Base-by-base conservation (phyloP, 176 grass and related monocot genomes). In the Eremochloa ophiuroides region DNA sequence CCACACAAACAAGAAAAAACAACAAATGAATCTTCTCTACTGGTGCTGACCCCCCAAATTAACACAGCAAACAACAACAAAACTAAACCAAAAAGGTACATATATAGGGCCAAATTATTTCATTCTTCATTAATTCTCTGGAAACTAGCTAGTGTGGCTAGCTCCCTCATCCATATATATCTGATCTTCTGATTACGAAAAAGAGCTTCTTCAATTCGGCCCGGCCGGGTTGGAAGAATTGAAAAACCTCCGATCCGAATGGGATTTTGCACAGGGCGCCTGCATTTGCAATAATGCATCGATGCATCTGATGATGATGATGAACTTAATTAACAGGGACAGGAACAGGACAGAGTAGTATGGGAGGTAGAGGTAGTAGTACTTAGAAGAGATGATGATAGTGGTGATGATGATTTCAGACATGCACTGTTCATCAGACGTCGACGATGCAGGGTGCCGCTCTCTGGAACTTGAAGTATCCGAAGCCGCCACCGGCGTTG, bases 381-480 rank as follows among this genome's bases (percentile, higher is more conserved):
- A 51, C 18, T 22, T n/a, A 51, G 48, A 51, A 15, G 43, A 15
- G 43, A n/a, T n/a, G n/a, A n/a, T n/a, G n/a, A n/a, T n/a, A n/a
- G n/a, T n/a, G n/a, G n/a, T n/a, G n/a, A n/a, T n/a, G n/a, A n/a
- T n/a, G n/a, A n/a, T n/a, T n/a, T n/a, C n/a, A n/a, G n/a, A n/a
- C n/a, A n/a, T n/a, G n/a, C n/a, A n/a, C n/a, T n/a, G n/a, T n/a
- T n/a, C n/a, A n/a, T n/a, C n/a, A 94, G 73, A 97, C 69, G 46
- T 90, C 92, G 50, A 97, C 92, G 75, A 51, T 63, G 85, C 94
- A 97, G 0, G 56, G 10, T 6, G 66, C 80, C 2, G 78, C 56
- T 0, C 53, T 83, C 30, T 90, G 73, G 89, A 92, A 97, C 38
- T 28, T 84, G 83, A 88, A 93, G 87, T 81, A 91, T 0, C 84